Evolutionary conservation across 257 asterid species (phyloP).

Genomic region (Fraxinus anomala): DNA sequence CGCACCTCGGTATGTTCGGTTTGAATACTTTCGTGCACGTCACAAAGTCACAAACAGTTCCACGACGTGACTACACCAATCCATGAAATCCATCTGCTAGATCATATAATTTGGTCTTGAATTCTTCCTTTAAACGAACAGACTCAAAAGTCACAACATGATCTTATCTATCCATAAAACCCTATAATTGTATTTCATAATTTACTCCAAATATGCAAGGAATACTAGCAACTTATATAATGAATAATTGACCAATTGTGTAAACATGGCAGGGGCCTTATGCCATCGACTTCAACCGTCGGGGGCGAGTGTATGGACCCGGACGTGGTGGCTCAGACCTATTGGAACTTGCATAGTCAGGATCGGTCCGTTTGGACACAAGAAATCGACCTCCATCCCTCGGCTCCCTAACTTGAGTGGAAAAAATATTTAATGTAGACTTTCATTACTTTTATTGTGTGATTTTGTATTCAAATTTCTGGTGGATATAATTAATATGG

Average conservation of each 20-base stretch:
- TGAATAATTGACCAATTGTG: not conserved
- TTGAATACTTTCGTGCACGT: too few species aligned
- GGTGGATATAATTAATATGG: not conserved
- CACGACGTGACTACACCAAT: too few species aligned
- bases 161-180: too few species aligned
- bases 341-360: slow-evolving; percentile 82
- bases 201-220: too few species aligned
- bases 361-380: slow-evolving; percentile 79
- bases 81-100: too few species aligned
- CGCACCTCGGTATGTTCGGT: slow-evolving; percentile 46
- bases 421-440: not conserved
- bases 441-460: not conserved
- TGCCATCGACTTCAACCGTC: slow-evolving; percentile 25
- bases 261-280: not conserved
- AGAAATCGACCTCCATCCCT: slow-evolving; percentile 68
- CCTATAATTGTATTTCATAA: too few species aligned
- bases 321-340: slow-evolving; percentile 72
- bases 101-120: too few species aligned
- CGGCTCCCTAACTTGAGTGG: slow-evolving; percentile 7
- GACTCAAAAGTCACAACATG: too few species aligned
- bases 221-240: too few species aligned
- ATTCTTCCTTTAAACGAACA: too few species aligned
- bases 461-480: not conserved
- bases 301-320: slow-evolving; percentile 52
- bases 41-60: too few species aligned